phyloP scores from a whole-genome alignment of 768 basidiomycete species.

The Auriscalpium vulgare region DNA sequence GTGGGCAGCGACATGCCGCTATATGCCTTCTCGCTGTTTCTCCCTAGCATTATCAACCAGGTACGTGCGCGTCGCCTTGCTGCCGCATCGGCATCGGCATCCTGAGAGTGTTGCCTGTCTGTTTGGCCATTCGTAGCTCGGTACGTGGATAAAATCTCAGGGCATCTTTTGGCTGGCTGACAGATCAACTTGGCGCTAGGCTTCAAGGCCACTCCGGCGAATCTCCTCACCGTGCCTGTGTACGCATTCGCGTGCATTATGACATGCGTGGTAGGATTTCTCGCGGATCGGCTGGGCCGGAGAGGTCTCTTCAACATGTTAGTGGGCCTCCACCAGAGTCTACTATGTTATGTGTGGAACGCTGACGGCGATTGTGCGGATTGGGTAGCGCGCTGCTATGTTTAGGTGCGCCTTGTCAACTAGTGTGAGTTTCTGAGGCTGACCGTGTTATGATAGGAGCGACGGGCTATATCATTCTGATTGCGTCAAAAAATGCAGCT shows the following conservation, averaged over 20 bases:
- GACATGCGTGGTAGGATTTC: slow-evolving; percentile 56
- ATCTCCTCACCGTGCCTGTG: slow-evolving; percentile 71
- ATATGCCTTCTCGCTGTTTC: slow-evolving; percentile 72
- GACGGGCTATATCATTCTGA: slow-evolving; percentile 64
- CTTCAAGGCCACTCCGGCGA: slow-evolving; percentile 62
- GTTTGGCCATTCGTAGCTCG: slow-evolving; percentile 24
- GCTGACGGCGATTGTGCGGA: neutral
- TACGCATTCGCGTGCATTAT: slow-evolving; percentile 61
- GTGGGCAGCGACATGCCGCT: slow-evolving; percentile 54
- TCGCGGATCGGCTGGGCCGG: slow-evolving; percentile 52
- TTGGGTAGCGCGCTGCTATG: slow-evolving; percentile 2
- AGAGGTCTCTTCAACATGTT: slow-evolving; percentile 62
- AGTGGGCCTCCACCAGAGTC: slow-evolving; percentile 16
- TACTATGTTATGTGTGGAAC: neutral
- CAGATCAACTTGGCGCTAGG: slow-evolving; percentile 26
- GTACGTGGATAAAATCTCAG: slow-evolving; percentile 19
- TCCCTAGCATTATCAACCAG: slow-evolving; percentile 71
- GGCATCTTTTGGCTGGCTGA: neutral
- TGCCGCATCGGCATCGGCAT: neutral
- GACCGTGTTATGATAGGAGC: slow-evolving; percentile 27
- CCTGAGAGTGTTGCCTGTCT: too few relatives aligned
- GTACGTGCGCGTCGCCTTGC: slow-evolving; percentile 26
- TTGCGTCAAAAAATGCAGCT: slow-evolving; percentile 50
- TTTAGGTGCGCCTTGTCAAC: neutral
- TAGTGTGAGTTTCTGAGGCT: too few relatives aligned